Conservation (phyloP, 129 eudicot species). For the Gnaphalium uliginosum region DNA sequence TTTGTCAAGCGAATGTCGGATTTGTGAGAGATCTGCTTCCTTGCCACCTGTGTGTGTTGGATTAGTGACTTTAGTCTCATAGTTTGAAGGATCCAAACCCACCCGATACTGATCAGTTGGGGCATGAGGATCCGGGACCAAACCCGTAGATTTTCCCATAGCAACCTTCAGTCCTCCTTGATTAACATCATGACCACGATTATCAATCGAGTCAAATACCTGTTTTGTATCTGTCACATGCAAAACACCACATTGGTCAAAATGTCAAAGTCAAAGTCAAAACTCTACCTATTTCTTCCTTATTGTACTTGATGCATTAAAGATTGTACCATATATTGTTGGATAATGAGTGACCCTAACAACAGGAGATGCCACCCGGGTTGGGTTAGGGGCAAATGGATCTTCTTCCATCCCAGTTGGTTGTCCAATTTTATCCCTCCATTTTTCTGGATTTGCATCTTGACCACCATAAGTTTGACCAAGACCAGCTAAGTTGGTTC, state of each 20-base stretch:
- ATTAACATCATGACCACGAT: constrained; percentile 14
- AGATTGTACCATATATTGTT: constrained; percentile 14
- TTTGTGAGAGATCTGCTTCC: constrained; percentile 42
- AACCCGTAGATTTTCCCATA: constrained; percentile 22
- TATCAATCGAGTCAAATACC: not conserved
- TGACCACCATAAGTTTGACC: constrained; percentile 4
- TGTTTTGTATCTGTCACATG: constrained; percentile 1
- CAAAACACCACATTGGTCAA: not conserved
- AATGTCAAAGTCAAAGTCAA: not conserved
- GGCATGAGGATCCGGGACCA: constrained; percentile 53
- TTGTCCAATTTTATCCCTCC: constrained; percentile 34
- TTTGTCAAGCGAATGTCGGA: constrained; percentile 40
- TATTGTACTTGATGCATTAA: not conserved
- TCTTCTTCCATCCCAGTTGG: constrained; percentile 34
- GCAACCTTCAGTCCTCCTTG: constrained; percentile 21
- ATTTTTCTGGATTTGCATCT: constrained; percentile 19
- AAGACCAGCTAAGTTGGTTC: constrained; percentile 19
- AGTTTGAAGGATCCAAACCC: constrained; percentile 39
- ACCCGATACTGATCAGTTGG: constrained; percentile 25
- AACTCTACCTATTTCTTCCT: not conserved
- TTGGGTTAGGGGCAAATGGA: constrained; percentile 28
- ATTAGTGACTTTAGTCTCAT: constrained; percentile 52
- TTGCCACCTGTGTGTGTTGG: constrained; percentile 56
- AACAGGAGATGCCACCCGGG: constrained; percentile 8
- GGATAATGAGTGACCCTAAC: too few species aligned